Percentiles rank a stretch among this genome's conserved stretches.
phyloP scores from a whole-genome alignment of 352 stramenopile species.

The Pythium apleroticum region DNA sequence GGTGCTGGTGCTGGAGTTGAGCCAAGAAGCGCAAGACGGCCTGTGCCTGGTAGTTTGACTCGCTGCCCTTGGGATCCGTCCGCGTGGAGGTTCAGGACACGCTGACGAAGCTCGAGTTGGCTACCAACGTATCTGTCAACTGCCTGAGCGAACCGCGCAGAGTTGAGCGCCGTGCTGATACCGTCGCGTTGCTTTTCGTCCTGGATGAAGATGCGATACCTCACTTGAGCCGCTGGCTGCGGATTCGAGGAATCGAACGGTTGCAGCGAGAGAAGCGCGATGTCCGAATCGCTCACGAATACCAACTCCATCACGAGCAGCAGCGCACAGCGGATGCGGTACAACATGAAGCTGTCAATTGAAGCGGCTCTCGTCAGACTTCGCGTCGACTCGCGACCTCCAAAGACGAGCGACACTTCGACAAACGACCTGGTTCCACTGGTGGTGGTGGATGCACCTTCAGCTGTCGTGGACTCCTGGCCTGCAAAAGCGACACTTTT shows the following conservation, averaged over 20 bases:
- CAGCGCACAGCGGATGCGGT: constrained; percentile 25
- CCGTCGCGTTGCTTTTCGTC: constrained; percentile 25
- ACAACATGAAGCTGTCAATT: constrained; percentile 17
- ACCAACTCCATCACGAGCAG: constrained; percentile 26
- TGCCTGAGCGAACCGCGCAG: constrained; percentile 10
- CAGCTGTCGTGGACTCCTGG: neutral
- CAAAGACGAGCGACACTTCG: constrained; percentile 18
- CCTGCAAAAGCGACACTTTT: neutral
- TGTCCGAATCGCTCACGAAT: constrained; percentile 6
- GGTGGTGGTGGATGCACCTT: neutral
- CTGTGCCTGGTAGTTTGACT: constrained; percentile 19
- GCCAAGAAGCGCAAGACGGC: neutral
- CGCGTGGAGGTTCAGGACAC: constrained; percentile 6
- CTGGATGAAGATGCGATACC: constrained; percentile 16
- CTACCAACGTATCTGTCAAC: constrained; percentile 3
- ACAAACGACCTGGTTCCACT: constrained; percentile 14
- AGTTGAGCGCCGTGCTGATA: constrained; percentile 14
- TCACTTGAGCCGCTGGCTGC: constrained; percentile 4
- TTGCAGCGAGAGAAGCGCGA: neutral
- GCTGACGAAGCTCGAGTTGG: neutral
- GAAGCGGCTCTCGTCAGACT: neutral
- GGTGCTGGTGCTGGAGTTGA: neutral
- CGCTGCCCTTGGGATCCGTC: constrained; percentile 6
- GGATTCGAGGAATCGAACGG: neutral
- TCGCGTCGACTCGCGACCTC: neutral